Evolutionary conservation across 2,329 filamentous ascomycete species (phyloP).

Genomic region (Fusarium mangiferae): DNA sequence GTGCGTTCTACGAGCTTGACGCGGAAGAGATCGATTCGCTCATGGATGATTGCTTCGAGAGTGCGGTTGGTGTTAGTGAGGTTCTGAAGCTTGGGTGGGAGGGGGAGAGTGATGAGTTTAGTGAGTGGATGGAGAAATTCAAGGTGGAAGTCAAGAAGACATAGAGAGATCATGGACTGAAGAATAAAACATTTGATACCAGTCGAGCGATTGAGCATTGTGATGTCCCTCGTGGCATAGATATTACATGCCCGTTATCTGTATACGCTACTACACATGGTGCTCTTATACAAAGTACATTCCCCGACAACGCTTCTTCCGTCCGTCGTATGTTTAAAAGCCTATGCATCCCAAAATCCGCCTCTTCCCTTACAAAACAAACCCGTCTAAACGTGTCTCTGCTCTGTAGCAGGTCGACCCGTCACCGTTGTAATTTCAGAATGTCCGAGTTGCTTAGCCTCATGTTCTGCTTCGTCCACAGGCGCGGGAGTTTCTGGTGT

Average conservation of each 20-base stretch:
- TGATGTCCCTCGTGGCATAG: constrained; percentile 14
- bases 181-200: constrained; percentile 39
- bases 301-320: constrained; percentile 8
- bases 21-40: constrained; percentile 65
- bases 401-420: neutral
- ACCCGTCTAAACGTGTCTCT: neutral
- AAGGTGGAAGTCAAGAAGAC: constrained; percentile 62
- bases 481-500: constrained; percentile 61
- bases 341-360: constrained; percentile 6
- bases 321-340: neutral
- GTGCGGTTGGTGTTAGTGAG: constrained; percentile 66
- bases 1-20: constrained; percentile 77
- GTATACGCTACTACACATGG: constrained; percentile 13
- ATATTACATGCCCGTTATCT: constrained; percentile 23
- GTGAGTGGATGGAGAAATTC: constrained; percentile 75
- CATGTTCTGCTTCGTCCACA: constrained; percentile 46
- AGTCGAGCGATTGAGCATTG: neutral
- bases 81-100: constrained; percentile 70
- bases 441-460: constrained; percentile 58
- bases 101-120: constrained; percentile 78
- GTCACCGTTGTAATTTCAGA: constrained; percentile 49
- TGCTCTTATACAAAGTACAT: constrained; percentile 43
- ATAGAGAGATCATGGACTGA: neutral
- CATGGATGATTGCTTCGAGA: constrained; percentile 69
- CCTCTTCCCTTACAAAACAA: constrained; percentile 44